A percentile compares a stretch with the other conserved stretches of the same genome.
Evolutionary conservation across 2,329 filamentous ascomycete species (phyloP).

Genomic region (Tolypocladium paradoxum): DNA sequence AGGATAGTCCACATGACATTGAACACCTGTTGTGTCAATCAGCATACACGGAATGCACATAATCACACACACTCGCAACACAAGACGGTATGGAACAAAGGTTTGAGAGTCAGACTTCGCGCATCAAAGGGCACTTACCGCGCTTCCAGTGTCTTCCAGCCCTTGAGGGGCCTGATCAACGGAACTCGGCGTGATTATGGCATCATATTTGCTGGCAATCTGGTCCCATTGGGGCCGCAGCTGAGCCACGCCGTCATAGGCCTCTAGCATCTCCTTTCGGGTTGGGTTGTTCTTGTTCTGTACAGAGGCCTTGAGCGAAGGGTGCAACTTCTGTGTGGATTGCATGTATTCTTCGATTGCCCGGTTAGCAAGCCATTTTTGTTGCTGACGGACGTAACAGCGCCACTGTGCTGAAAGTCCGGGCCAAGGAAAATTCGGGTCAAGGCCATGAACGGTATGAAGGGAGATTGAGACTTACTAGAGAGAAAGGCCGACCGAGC

Average conservation of each 20-base stretch:
- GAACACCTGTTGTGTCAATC: conserved; percentile 15
- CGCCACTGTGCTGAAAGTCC: not conserved
- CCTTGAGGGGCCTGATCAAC: conserved; percentile 49
- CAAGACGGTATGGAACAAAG: not conserved
- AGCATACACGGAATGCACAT: conserved; percentile 23
- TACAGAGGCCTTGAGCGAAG: conserved; percentile 36
- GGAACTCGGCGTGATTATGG: conserved; percentile 47
- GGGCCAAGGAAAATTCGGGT: not conserved
- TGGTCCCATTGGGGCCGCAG: conserved; percentile 44
- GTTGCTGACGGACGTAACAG: not conserved
- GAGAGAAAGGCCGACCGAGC: conserved; percentile 6
- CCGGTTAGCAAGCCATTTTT: conserved; percentile 42
- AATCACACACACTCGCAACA: not conserved
- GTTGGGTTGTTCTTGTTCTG: conserved; percentile 34
- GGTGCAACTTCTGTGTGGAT: conserved; percentile 24
- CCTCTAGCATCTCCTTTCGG: conserved; percentile 36
- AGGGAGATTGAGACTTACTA: conserved; percentile 1
- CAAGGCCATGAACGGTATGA: rapidly evolving
- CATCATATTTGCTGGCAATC: conserved; percentile 39
- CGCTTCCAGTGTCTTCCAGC: conserved; percentile 39
- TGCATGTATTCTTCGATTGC: conserved; percentile 33
- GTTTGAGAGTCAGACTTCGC: too few species aligned
- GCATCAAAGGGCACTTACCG: conserved; percentile 10
- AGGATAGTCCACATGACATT: conserved; percentile 24
- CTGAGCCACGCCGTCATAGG: conserved; percentile 41